Base-by-base conservation (phyloP, 257 asterid species). In the Solanum ahanhuiri region DNA sequence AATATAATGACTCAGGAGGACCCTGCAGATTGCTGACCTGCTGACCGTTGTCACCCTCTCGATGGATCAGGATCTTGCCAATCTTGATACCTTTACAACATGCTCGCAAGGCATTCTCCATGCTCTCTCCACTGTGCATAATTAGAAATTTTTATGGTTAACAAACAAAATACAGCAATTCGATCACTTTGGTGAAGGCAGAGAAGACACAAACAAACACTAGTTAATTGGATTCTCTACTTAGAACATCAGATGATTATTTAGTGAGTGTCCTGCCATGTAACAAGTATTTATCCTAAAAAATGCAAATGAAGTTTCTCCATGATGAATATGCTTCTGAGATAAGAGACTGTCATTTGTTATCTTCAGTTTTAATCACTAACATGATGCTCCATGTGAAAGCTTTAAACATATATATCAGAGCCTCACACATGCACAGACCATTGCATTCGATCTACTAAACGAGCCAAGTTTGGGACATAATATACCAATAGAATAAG, bases 81-180 rank as follows among this genome's bases (percentile, higher is more conserved):
- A 97, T 97, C 89, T 97, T 97, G 85, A 97, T 97, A 77, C 99
- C 99, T 89, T 97, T 97, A 90, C 99, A 97, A 83, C 99, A 97
- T 86, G 99, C 99, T 70, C 99, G 95, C 91, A 97, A 83, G 41
- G 99, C 99, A 87, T 97, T 94, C 86, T 94, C 98, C 98, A 94
- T 94, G 89, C 98, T 94, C 91, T 94, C 98, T n/a, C 98, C 98
- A 84, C 98, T 96, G 90, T 67, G 90, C 25, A 87, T 5, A 84
- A 69, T 90, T 39, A 25, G 58, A 77, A 88, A 70, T 3, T 10
- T 41, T 22, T 15, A 28, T 64, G 35, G 57, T 58, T 34, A n/a
- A 63, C 48, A 35, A 51, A 81, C 70, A 51, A 41, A 25, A 82
- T 73, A 64, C 12, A 81, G 45, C 85, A 87, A 60, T 69, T 66